Evolutionary conservation across 371 early-diverging fungal genomes (phyloP), one percentile per base, ranked within the genome.

Genomic region (Rhizomucor pusillus): DNA sequence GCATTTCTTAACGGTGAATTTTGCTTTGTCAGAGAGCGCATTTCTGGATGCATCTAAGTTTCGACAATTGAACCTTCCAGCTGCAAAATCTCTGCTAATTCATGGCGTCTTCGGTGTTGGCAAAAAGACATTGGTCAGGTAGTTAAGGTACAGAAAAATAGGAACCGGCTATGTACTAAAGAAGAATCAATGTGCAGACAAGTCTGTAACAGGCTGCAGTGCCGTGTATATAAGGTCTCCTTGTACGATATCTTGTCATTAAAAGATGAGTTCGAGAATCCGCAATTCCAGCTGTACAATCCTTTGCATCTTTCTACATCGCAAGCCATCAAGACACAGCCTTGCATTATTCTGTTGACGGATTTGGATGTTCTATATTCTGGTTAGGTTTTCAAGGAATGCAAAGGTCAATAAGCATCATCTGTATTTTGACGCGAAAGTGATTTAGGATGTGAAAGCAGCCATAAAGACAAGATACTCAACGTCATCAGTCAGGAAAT

Each of bases 91-190:
- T n/a, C 59, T 75, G 19, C 60, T 75, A 47, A 23, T 75, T 11
- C 71, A 75, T 44, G 75, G 75, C 16, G 67, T 69, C 2, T 48
- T 69, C 19, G 75, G 75, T 11, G 71, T 71, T 13, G 75, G 75
- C 5, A 75, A 75, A 35, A 52, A 44, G 10, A 65, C 66, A n/a
- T n/a, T 67, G 13, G 53, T 69, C 12, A 62, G 51, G 74, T 29
- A 29, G n/a, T n/a, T 67, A 73, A 44, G n/a, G 22, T 24, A 12
- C n/a, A 13, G 1, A 1, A 35, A 1, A 3, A 0, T n/a, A 2
- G 14, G 25, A n/a, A 6, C 4, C 48, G 16, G 22, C 19, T 37
- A 24, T 2, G 22, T 4, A 50, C 14, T 5, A 41, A 40, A 37
- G 23, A 14, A 47, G 3, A 34, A 16, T 9, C 14, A 37, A 37